A percentile compares a stretch with the other conserved stretches of the same genome.
Conservation (phyloP, 768 basidiomycete genomes). For the Russula sp. region DNA sequence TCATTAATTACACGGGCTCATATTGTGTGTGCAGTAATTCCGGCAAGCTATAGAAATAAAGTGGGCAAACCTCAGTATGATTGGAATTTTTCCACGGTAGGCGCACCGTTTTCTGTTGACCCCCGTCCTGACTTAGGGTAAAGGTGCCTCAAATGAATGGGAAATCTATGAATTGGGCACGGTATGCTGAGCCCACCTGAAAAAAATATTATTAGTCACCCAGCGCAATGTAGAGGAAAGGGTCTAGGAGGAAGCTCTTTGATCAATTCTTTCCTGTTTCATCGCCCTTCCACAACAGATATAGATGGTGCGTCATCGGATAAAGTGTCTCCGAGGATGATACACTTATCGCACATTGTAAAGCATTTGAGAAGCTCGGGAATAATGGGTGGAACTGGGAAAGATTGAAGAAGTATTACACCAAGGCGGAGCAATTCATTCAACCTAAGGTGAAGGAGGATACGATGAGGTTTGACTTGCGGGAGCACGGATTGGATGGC, state of each 20-base stretch:
- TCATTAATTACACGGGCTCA: background rate
- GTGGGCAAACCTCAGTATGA: slow-evolving; percentile 19
- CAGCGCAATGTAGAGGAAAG: slow-evolving; percentile 31
- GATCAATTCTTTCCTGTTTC: slow-evolving; percentile 29
- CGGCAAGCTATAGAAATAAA: background rate
- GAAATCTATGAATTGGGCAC: background rate
- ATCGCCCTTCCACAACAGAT: slow-evolving; percentile 21
- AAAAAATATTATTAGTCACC: background rate
- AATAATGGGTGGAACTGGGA: slow-evolving; percentile 34
- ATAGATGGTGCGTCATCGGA: slow-evolving; percentile 25
- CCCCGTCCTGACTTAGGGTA: background rate
- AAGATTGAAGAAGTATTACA: slow-evolving; percentile 26
- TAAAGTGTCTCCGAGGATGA: too few relatives aligned
- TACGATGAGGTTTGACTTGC: slow-evolving; percentile 10
- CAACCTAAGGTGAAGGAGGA: slow-evolving; percentile 9
- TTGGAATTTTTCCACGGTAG: slow-evolving; percentile 22
- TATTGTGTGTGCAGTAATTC: slow-evolving; percentile 1
- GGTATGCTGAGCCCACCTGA: slow-evolving; percentile 3
- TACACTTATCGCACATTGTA: background rate
- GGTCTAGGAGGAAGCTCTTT: slow-evolving; percentile 32
- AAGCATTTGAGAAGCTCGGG: slow-evolving; percentile 31
- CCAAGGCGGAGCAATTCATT: slow-evolving; percentile 26
- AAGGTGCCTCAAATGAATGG: slow-evolving; percentile 23
- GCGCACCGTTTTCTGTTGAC: background rate
- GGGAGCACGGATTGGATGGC: slow-evolving; percentile 23